Conservation (phyloP, 2,329 filamentous ascomycete genomes). For the Arthroderma uncinatum region DNA sequence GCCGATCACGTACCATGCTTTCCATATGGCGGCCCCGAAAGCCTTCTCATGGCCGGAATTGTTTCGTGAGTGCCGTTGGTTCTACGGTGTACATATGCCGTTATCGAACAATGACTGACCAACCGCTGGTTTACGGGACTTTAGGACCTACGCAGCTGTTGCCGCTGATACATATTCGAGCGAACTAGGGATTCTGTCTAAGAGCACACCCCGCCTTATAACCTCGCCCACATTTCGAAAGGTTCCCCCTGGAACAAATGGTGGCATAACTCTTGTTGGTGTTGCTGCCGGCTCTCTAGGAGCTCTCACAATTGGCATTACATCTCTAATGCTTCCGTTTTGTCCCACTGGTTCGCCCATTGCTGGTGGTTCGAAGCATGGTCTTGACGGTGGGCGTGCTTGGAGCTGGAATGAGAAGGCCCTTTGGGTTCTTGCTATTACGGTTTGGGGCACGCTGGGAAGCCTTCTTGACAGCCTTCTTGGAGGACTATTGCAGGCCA, state of each 20-base stretch:
- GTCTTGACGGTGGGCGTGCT: slow-evolving; percentile 30
- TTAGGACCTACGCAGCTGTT: slow-evolving; percentile 73
- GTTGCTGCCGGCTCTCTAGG: slow-evolving; percentile 63
- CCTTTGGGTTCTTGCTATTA: slow-evolving; percentile 44
- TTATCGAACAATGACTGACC: neutral
- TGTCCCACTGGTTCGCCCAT: slow-evolving; percentile 36
- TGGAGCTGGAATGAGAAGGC: slow-evolving; percentile 43
- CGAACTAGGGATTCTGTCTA: slow-evolving; percentile 83
- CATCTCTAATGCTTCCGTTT: slow-evolving; percentile 56
- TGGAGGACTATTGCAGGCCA: slow-evolving; percentile 73
- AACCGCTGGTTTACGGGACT: neutral
- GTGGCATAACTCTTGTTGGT: slow-evolving; percentile 70
- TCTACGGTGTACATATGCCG: neutral
- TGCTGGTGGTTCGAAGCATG: neutral
- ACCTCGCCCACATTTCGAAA: slow-evolving; percentile 63
- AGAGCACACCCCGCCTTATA: slow-evolving; percentile 66
- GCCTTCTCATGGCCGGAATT: slow-evolving; percentile 32
- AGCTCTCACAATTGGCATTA: slow-evolving; percentile 56
- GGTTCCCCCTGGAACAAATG: slow-evolving; percentile 87
- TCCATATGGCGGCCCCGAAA: slow-evolving; percentile 22
- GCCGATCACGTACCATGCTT: slow-evolving; percentile 27
- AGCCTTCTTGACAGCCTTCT: slow-evolving; percentile 80
- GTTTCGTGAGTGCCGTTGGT: slow-evolving; percentile 26
- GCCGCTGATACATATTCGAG: slow-evolving; percentile 90
- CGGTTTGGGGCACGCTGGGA: slow-evolving; percentile 63